A percentile compares a stretch with the other conserved stretches of the same genome.
phyloP scores from a whole-genome alignment of 2,329 filamentous ascomycete genomes.

The Rhexocercosporidium sp. region DNA sequence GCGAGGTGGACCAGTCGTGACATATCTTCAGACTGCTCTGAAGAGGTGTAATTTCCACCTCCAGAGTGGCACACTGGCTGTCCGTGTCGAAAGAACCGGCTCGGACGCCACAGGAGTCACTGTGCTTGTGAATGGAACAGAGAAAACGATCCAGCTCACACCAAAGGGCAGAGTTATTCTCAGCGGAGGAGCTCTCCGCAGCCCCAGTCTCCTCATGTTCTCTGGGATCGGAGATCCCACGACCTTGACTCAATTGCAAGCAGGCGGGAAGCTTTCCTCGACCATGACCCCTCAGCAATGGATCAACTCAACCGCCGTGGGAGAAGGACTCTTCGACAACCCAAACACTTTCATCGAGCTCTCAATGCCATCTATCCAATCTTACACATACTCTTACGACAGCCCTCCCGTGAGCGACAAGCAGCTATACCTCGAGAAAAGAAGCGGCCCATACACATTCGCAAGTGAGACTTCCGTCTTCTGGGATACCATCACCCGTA shows the following conservation, averaged over 20 bases:
- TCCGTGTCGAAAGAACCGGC: constrained; percentile 49
- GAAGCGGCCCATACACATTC: constrained; percentile 58
- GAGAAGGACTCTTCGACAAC: constrained; percentile 59
- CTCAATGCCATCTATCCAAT: constrained; percentile 48
- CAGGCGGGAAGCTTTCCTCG: constrained; percentile 44
- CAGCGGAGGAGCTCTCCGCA: constrained; percentile 55
- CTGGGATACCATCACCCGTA: constrained; percentile 53
- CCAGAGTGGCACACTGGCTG: constrained; percentile 49
- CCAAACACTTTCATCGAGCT: constrained; percentile 60
- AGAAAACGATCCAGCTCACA: constrained; percentile 30
- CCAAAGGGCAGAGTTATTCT: constrained; percentile 47
- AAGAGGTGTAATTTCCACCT: constrained; percentile 50
- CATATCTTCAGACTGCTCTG: constrained; percentile 55
- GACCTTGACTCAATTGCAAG: constrained; percentile 41
- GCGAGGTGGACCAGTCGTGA: constrained; percentile 54
- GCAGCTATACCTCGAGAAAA: constrained; percentile 52
- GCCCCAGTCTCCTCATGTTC: constrained; percentile 57
- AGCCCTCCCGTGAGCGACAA: constrained; percentile 49
- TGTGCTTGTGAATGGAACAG: constrained; percentile 42
- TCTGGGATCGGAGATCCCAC: constrained; percentile 52
- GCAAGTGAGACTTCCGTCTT: constrained; percentile 59
- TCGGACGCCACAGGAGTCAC: constrained; percentile 50
- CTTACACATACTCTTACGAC: constrained; percentile 54
- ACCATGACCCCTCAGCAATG: constrained; percentile 44
- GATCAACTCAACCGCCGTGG: constrained; percentile 56